Evolutionary conservation across 1,139 yeast species (phyloP).

Genomic region (Magnusiomyces ingens): DNA sequence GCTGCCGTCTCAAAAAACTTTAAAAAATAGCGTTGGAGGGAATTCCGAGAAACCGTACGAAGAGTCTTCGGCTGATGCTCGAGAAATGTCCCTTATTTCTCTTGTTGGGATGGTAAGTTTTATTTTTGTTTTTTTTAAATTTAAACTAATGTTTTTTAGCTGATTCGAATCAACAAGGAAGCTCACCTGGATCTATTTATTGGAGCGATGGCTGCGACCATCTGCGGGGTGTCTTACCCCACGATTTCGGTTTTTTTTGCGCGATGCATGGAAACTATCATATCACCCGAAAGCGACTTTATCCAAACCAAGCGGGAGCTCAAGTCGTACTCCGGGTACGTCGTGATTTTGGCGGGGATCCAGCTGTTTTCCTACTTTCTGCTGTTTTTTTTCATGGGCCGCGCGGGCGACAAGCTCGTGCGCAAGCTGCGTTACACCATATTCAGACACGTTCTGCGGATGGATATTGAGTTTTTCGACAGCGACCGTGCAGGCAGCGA

Average conservation of each 20-base stretch:
- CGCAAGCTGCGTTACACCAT: constrained; percentile 30
- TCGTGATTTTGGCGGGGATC: constrained; percentile 37
- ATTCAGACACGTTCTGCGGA: constrained; percentile 43
- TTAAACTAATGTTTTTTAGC: constrained; percentile 10
- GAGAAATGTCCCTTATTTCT: constrained; percentile 7
- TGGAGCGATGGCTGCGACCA: constrained; percentile 30
- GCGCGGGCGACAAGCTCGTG: constrained; percentile 27
- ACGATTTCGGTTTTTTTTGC: constrained; percentile 37
- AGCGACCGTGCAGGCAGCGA: constrained; percentile 12
- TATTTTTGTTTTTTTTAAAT: background rate
- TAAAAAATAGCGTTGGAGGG: background rate
- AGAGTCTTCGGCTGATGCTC: background rate
- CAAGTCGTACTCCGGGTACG: constrained; percentile 34
- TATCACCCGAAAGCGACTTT: constrained; percentile 31
- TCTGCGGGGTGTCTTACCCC: constrained; percentile 38
- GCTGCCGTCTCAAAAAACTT: constrained; percentile 7
- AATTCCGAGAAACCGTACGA: background rate
- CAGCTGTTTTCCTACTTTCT: constrained; percentile 29
- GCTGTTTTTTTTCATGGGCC: constrained; percentile 27
- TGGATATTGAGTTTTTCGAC: constrained; percentile 82
- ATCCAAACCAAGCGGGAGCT: constrained; percentile 33
- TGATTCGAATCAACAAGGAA: constrained; percentile 23
- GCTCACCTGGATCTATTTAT: constrained; percentile 27
- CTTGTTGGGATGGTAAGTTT: constrained; percentile 20
- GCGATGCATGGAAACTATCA: constrained; percentile 33